Conservation (phyloP, 371 early-diverging fungal species). For the Circinella minor region DNA sequence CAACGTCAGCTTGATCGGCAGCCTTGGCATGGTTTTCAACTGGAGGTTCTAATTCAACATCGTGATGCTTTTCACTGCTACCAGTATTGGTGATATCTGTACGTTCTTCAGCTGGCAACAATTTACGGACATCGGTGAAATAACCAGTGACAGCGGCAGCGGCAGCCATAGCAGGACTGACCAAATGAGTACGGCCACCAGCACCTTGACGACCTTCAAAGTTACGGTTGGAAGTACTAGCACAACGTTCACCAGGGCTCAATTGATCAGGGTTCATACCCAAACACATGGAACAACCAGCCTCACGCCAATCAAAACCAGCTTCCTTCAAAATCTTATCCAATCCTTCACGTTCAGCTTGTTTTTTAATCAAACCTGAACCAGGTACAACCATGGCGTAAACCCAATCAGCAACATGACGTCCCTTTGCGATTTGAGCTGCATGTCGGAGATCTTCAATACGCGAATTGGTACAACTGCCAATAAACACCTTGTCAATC, state of each 20-base stretch:
- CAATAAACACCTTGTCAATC: conserved; percentile 73
- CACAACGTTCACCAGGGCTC: conserved; percentile 70
- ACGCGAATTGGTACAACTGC: conserved; percentile 77
- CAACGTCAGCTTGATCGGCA: conserved; percentile 27
- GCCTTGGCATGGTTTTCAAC: conserved; percentile 22
- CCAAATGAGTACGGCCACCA: conserved; percentile 62
- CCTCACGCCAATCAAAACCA: conserved; percentile 77
- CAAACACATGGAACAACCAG: conserved; percentile 78
- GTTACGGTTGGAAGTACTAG: conserved; percentile 74
- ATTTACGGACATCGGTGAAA: conserved; percentile 51
- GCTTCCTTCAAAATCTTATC: conserved; percentile 69
- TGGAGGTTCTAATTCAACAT: conserved; percentile 19
- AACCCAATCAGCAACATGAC: conserved; percentile 64
- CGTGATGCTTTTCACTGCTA: conserved; percentile 9
- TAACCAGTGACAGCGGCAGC: conserved; percentile 54
- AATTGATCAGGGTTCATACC: conserved; percentile 80
- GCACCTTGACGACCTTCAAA: conserved; percentile 77
- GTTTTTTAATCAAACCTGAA: conserved; percentile 70
- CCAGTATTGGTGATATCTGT: conserved; percentile 17
- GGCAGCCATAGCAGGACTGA: conserved; percentile 58
- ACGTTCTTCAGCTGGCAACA: conserved; percentile 25
- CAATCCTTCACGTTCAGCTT: conserved; percentile 73
- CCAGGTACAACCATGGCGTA: conserved; percentile 78
- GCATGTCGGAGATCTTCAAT: conserved; percentile 75
- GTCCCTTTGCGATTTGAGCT: conserved; percentile 65